Percentiles rank a stretch among this genome's conserved stretches.
Evolutionary conservation across 78 protist species (phyloP).

Genomic region (Dictyostelium brefeldianum): DNA sequence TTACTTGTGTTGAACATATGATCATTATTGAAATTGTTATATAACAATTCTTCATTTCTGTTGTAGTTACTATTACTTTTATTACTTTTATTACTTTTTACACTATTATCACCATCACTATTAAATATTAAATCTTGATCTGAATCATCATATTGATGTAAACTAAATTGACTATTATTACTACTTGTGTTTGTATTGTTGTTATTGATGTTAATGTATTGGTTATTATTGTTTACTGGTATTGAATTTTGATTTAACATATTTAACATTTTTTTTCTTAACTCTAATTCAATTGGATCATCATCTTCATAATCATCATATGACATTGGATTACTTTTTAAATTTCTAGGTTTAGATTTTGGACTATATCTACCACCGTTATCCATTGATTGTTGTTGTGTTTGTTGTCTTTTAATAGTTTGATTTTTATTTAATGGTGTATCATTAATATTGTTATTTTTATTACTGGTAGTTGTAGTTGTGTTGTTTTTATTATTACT

Average conservation of each 20-base stretch:
- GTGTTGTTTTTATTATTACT: background rate
- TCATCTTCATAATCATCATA: constrained; percentile 14
- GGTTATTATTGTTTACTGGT: background rate
- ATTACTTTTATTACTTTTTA: background rate
- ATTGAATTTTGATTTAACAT: constrained; percentile 10
- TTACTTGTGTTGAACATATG: background rate
- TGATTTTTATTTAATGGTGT: background rate
- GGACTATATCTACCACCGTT: background rate
- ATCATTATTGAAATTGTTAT: background rate
- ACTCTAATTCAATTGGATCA: constrained; percentile 68
- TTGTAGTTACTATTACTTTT: background rate
- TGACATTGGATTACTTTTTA: background rate
- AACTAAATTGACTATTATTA: background rate
- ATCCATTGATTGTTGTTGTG: background rate
- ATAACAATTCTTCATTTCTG: background rate
- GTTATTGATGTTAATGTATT: background rate
- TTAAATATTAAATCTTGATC: constrained; percentile 1
- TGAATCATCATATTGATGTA: background rate
- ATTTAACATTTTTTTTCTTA: constrained; percentile 52
- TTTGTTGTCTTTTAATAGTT: background rate
- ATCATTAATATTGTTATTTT: background rate
- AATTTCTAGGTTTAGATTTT: background rate
- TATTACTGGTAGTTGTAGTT: background rate
- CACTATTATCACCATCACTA: constrained; percentile 2
- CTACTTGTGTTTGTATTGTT: background rate